Conservation (phyloP, 805 yeast species). For the Candida hungchunana region DNA sequence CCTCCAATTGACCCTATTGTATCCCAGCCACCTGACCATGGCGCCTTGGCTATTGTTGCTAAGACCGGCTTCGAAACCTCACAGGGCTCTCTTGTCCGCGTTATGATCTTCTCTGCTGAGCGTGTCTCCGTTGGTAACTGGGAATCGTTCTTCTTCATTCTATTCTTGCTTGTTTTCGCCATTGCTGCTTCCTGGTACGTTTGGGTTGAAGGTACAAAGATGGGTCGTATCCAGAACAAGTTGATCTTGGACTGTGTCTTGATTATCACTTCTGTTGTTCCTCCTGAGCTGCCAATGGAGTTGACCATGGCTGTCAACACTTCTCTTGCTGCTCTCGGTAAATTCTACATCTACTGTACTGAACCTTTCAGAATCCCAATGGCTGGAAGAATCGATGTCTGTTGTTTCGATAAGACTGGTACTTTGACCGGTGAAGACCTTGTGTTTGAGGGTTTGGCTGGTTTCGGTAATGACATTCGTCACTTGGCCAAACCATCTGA, state of each 20-base stretch:
- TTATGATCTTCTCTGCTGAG: slow-evolving; percentile 95
- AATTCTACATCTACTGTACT: slow-evolving; percentile 89
- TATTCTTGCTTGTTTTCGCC: slow-evolving; percentile 86
- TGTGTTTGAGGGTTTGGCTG: slow-evolving; percentile 94
- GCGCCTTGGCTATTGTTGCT: slow-evolving; percentile 85
- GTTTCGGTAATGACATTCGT: slow-evolving; percentile 52
- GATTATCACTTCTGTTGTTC: slow-evolving; percentile 95
- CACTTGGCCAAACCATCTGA: slow-evolving; percentile 51
- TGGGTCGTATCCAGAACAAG: slow-evolving; percentile 94
- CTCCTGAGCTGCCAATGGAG: slow-evolving; percentile 99
- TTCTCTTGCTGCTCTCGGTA: slow-evolving; percentile 82
- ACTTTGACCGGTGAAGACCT: slow-evolving; percentile 96
- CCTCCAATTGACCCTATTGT: slow-evolving; percentile 47
- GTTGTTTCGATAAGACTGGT: slow-evolving; percentile 98
- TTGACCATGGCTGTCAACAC: slow-evolving; percentile 96
- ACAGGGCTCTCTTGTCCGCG: slow-evolving; percentile 95
- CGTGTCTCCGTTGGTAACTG: slow-evolving; percentile 93
- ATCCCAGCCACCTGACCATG: slow-evolving; percentile 74
- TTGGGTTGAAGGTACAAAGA: slow-evolving; percentile 94
- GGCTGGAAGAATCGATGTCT: slow-evolving; percentile 97
- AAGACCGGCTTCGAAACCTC: slow-evolving; percentile 98
- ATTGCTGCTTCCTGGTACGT: slow-evolving; percentile 96
- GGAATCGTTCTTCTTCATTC: slow-evolving; percentile 89
- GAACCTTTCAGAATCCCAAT: slow-evolving; percentile 97
- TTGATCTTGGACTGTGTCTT: slow-evolving; percentile 92